A percentile compares a stretch with the other conserved stretches of the same genome.
phyloP scores from a whole-genome alignment of 345 rosid genomes.

The Citrus hindsii region DNA sequence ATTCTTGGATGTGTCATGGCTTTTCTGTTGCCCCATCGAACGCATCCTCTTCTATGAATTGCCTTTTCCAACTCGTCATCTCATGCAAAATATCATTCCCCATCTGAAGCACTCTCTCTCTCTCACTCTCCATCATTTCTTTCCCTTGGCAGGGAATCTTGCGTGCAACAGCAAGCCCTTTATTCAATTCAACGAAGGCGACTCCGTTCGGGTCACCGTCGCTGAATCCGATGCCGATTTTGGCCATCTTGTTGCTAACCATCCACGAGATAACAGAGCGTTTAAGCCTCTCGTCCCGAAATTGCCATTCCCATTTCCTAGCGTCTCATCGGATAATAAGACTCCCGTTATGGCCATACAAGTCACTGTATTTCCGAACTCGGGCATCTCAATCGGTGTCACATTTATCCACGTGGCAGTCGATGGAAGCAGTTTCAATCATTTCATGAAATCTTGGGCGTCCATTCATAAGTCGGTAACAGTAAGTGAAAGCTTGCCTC shows the following conservation, averaged over 20 bases:
- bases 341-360: conserved; percentile 25
- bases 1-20: conserved; percentile 33
- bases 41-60: conserved; percentile 36
- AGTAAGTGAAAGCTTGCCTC: not conserved
- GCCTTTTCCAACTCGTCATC: conserved; percentile 24
- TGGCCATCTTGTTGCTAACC: conserved; percentile 10
- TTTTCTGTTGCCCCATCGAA: conserved; percentile 13
- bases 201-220: conserved; percentile 23
- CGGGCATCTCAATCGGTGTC: conserved; percentile 36
- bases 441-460: conserved; percentile 39
- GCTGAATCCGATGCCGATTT: conserved; percentile 38
- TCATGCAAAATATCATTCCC: conserved; percentile 32
- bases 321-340: not conserved
- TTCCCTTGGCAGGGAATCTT: conserved; percentile 36
- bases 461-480: conserved; percentile 17
- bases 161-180: conserved; percentile 16
- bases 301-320: conserved; percentile 18
- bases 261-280: conserved; percentile 17
- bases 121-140: conserved; percentile 38
- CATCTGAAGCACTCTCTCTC: conserved; percentile 46
- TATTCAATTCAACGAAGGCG: conserved; percentile 25
- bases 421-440: conserved; percentile 30
- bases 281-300: conserved; percentile 27
- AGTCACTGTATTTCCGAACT: conserved; percentile 32
- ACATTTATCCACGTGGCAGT: conserved; percentile 17